phyloP scores from a whole-genome alignment of 257 asterid genomes.

The Handroanthus guayacan region DNA sequence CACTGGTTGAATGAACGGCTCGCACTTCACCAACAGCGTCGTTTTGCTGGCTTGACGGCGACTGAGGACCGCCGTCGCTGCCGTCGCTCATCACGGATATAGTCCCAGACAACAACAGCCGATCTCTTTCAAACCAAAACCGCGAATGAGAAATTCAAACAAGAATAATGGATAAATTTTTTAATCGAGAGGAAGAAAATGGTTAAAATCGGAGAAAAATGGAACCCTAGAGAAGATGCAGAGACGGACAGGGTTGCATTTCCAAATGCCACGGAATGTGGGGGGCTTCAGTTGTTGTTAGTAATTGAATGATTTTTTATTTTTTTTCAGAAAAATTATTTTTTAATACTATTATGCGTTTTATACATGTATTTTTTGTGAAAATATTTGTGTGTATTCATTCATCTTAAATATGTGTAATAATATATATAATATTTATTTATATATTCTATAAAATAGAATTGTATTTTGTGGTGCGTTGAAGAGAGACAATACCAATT shows the following conservation, averaged over 20 bases:
- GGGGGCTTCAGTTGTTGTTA: not conserved
- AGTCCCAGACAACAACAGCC: slow-evolving; percentile 27
- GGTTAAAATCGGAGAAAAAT: slow-evolving; percentile 8
- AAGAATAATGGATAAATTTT: not conserved
- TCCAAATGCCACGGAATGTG: not conserved
- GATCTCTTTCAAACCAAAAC: slow-evolving; percentile 21
- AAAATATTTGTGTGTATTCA: no score
- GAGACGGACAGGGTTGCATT: not conserved
- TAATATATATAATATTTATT: no score
- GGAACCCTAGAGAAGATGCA: slow-evolving; percentile 35
- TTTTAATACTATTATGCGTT: not conserved
- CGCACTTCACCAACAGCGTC: slow-evolving; percentile 22
- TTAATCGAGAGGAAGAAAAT: not conserved
- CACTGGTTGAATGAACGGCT: slow-evolving; percentile 35
- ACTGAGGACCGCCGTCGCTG: slow-evolving; percentile 39
- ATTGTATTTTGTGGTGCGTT: no score
- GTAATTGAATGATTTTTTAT: no score
- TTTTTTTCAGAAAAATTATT: not conserved
- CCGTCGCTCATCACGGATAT: slow-evolving; percentile 40
- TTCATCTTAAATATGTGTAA: no score
- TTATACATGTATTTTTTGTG: no score
- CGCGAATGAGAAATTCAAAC: slow-evolving; percentile 1
- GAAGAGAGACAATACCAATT: no score
- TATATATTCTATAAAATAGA: no score
- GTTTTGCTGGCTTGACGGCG: slow-evolving; percentile 15